phyloP scores from a whole-genome alignment of 345 rosid genomes.

The Eucalyptus regnans region DNA sequence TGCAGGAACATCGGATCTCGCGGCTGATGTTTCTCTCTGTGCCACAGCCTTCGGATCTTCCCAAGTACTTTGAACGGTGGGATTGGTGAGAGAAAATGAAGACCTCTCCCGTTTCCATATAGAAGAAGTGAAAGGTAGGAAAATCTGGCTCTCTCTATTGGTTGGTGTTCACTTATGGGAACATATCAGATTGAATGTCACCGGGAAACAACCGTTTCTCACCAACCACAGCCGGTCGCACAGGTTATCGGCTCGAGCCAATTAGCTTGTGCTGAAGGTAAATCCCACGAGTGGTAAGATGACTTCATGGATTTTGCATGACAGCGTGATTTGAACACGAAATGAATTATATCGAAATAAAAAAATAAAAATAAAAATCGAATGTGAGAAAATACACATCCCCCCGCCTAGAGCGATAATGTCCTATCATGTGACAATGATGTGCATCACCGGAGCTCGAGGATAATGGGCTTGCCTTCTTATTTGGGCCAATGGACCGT shows the following conservation, averaged over 20 bases:
- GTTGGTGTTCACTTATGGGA: neutral
- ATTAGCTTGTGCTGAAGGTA: neutral
- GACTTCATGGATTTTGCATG: neutral
- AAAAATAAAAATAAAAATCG: neutral
- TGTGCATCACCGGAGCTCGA: neutral
- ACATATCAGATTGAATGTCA: neutral
- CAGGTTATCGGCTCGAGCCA: neutral
- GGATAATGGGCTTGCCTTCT: neutral
- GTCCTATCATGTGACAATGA: neutral
- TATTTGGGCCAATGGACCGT: neutral
- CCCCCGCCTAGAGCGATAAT: neutral
- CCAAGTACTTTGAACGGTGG: neutral
- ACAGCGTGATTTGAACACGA: neutral
- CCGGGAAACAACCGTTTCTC: neutral
- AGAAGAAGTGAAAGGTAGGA: neutral
- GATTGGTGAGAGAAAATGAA: neutral
- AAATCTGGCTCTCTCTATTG: neutral
- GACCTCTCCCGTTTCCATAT: neutral
- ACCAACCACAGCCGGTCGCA: neutral
- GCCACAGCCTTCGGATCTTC: neutral
- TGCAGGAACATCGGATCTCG: neutral
- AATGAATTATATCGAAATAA: neutral
- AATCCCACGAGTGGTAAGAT: neutral
- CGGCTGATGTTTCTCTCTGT: neutral
- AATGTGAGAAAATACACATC: neutral